Conservation (phyloP, 1,284 basidiomycete species). For the Leccinum ponderosum region DNA sequence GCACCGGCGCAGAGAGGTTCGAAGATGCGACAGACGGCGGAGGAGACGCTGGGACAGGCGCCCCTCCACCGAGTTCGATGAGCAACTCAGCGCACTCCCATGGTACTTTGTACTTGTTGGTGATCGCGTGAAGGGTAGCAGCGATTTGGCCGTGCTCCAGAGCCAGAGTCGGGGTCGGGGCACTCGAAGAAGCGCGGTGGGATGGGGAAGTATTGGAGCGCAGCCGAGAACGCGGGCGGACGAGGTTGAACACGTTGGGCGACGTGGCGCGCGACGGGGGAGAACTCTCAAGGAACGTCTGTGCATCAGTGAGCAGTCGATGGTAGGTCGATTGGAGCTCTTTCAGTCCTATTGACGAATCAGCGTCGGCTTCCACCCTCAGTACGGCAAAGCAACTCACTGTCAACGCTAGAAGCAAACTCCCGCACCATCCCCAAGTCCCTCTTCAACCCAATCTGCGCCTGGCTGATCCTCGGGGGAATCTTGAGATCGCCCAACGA, state of each 20-base stretch:
- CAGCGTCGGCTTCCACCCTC: conserved; percentile 1
- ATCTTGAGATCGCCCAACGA: conserved; percentile 82
- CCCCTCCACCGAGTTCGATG: conserved; percentile 74
- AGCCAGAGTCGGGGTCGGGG: conserved; percentile 9
- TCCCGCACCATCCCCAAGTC: conserved; percentile 83
- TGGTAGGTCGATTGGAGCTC: conserved; percentile 61
- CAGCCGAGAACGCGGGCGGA: conserved; percentile 38
- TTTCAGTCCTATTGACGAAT: conserved; percentile 55
- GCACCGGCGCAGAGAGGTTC: conserved; percentile 34
- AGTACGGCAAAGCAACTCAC: conserved; percentile 48
- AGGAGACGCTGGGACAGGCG: conserved; percentile 27
- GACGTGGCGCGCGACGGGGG: conserved; percentile 43
- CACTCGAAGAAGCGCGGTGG: conserved; percentile 8
- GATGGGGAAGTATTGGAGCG: conserved; percentile 45
- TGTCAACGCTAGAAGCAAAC: conserved; percentile 80
- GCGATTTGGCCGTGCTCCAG: conserved; percentile 41
- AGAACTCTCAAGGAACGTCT: conserved; percentile 48
- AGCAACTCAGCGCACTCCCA: conserved; percentile 90
- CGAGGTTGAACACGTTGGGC: conserved; percentile 39
- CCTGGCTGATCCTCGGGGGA: conserved; percentile 82
- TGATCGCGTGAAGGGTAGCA: conserved; percentile 45
- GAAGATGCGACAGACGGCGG: conserved; percentile 31
- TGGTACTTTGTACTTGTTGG: conserved; percentile 65
- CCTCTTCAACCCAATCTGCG: conserved; percentile 77
- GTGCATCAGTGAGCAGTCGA: conserved; percentile 52